Evolutionary conservation across 768 basidiomycete species (phyloP).

Genomic region (Agrocybe pediades): DNA sequence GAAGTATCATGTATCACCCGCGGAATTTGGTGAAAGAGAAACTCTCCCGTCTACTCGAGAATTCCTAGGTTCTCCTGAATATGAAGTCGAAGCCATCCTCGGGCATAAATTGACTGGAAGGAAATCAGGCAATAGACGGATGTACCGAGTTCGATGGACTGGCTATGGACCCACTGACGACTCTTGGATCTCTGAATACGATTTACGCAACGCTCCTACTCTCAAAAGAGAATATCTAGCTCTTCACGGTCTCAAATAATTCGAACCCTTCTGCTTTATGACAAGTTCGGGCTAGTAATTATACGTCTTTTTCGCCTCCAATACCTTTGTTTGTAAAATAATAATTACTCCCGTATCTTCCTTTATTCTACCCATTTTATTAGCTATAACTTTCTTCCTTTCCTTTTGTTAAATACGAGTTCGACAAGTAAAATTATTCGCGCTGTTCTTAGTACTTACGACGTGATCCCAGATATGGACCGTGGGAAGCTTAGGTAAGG

Average conservation of each 20-base stretch:
- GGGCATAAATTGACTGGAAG: constrained; percentile 5
- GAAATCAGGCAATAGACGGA: constrained; percentile 12
- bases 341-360: background rate
- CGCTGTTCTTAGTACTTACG: too few species aligned
- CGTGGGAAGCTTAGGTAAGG: too few species aligned
- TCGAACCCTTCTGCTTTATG: too few species aligned
- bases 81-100: constrained; percentile 18
- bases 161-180: constrained; percentile 23
- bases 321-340: background rate
- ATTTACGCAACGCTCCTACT: constrained; percentile 21
- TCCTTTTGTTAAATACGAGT: too few species aligned
- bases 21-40: constrained; percentile 13
- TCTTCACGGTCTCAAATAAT: background rate
- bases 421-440: too few species aligned
- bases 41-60: constrained; percentile 16
- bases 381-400: too few species aligned
- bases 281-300: too few species aligned
- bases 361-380: too few species aligned
- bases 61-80: constrained; percentile 15
- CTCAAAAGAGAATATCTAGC: too few species aligned
- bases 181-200: constrained; percentile 22
- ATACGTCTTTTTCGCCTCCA: too few species aligned
- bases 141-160: constrained; percentile 21
- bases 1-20: constrained; percentile 17
- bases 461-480: too few species aligned